Percentiles rank a stretch among this genome's conserved stretches.
Evolutionary conservation across 257 asterid genomes (phyloP).

Genomic region (Primulina huaijiensis): DNA sequence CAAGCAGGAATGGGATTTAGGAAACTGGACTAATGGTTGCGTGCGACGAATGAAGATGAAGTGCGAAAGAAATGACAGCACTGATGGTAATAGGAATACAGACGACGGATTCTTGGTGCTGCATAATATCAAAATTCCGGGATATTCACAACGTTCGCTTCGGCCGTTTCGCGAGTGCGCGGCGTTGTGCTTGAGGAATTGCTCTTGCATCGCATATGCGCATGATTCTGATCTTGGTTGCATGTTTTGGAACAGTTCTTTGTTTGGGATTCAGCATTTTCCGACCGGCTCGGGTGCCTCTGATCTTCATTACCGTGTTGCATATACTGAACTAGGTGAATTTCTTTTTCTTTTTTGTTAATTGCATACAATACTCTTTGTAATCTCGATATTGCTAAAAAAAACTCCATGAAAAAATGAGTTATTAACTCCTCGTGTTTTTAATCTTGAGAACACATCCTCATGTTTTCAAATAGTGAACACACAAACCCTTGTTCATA

Average conservation of each 20-base stretch:
- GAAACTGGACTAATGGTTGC: conserved; percentile 43
- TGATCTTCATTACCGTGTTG: conserved; percentile 34
- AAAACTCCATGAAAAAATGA: too few relatives aligned
- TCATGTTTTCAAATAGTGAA: too few relatives aligned
- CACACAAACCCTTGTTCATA: too few relatives aligned
- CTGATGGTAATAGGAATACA: conserved; percentile 6
- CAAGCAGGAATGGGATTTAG: conserved; percentile 34
- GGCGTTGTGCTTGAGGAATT: conserved; percentile 25
- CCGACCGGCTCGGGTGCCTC: conserved; percentile 21
- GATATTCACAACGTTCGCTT: conserved; percentile 19
- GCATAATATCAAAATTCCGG: conserved; percentile 37
- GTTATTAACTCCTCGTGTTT: too few relatives aligned
- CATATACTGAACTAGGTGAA: conserved; percentile 40
- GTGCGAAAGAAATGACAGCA: conserved; percentile 25
- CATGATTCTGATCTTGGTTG: conserved; percentile 31
- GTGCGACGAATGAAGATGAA: conserved; percentile 24
- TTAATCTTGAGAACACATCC: too few relatives aligned
- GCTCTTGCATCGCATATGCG: conserved; percentile 36
- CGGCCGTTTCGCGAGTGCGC: conserved; percentile 22
- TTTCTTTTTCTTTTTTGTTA: too few relatives aligned
- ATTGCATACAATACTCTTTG: too few relatives aligned
- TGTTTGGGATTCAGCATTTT: conserved; percentile 36
- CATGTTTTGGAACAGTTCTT: conserved; percentile 31
- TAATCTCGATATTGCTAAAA: too few relatives aligned
- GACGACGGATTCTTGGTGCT: conserved; percentile 38